Conservation (phyloP, 2,329 filamentous ascomycete species). For the Trichoderma hamatum region DNA sequence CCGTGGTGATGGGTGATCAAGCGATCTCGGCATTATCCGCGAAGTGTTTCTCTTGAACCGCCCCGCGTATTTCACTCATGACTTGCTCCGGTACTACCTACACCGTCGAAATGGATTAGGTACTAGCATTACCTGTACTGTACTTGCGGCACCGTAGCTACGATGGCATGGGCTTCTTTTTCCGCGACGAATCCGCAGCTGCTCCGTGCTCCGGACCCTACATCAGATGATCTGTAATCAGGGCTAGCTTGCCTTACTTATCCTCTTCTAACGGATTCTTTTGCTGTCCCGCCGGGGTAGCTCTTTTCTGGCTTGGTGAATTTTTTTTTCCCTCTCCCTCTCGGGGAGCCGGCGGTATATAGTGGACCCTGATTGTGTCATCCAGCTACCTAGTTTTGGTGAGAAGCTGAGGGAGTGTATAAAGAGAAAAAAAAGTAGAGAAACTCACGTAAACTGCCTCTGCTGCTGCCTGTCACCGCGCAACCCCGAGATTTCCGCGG, state of each 20-base stretch:
- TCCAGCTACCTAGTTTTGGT: background rate
- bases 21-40: conserved; percentile 26
- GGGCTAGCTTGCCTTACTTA: conserved; percentile 5
- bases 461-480: conserved; percentile 9
- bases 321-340: background rate
- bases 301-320: conserved; percentile 4
- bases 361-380: conserved; percentile 20
- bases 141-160: background rate
- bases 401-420: background rate
- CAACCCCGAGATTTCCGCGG: conserved; percentile 10
- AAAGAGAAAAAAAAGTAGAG: background rate
- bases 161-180: background rate
- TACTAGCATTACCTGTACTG: background rate
- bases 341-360: background rate
- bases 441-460: background rate
- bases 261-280: conserved; percentile 18
- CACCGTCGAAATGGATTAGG: background rate
- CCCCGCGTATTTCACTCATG: conserved; percentile 12
- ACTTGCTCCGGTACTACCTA: conserved; percentile 3
- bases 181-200: background rate
- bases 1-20: conserved; percentile 18
- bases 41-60: background rate
- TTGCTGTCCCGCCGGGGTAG: conserved; percentile 14
- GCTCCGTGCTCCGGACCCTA: conserved; percentile 2
- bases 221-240: conserved; percentile 26